A percentile compares a stretch with the other conserved stretches of the same genome.
Conservation (phyloP, 2,329 filamentous ascomycete genomes). For the Botryotinia convoluta region DNA sequence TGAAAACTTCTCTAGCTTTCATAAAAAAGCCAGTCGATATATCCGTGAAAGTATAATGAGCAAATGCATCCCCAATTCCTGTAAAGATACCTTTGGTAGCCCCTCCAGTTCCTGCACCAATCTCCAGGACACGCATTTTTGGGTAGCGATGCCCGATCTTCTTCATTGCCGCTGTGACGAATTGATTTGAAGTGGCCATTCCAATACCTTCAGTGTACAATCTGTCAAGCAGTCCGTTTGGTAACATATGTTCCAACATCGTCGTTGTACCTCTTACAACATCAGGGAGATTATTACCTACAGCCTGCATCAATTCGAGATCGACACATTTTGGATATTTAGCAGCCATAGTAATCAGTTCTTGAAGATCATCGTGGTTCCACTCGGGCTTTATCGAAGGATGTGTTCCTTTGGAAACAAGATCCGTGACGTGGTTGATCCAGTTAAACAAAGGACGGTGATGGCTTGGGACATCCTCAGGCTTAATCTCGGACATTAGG, state of each 20-base stretch:
- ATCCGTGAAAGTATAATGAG: constrained; percentile 32
- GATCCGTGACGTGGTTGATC: constrained; percentile 22
- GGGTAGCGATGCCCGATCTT: constrained; percentile 37
- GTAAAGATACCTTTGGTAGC: constrained; percentile 6
- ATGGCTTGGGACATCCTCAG: constrained; percentile 4
- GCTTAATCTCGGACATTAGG: constrained; percentile 9
- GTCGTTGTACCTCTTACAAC: constrained; percentile 26
- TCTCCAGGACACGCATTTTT: constrained; percentile 20
- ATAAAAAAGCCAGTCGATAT: constrained; percentile 41
- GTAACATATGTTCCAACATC: constrained; percentile 30
- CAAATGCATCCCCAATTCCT: constrained; percentile 17
- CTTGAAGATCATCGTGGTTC: constrained; percentile 18
- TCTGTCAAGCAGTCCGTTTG: constrained; percentile 26
- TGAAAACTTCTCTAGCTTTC: constrained; percentile 29
- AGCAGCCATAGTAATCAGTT: constrained; percentile 11
- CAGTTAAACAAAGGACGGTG: constrained; percentile 18
- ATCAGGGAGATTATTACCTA: constrained; percentile 27
- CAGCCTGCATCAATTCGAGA: constrained; percentile 23
- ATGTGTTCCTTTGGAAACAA: constrained; percentile 22
- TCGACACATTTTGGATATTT: constrained; percentile 23
- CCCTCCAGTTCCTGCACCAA: constrained; percentile 16
- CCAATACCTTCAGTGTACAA: constrained; percentile 29
- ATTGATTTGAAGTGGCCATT: constrained; percentile 11
- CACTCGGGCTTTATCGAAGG: constrained; percentile 25
- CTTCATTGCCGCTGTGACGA: constrained; percentile 4